Base-by-base conservation (phyloP, 2,329 filamentous ascomycete species). In the Colletotrichum trifolii region DNA sequence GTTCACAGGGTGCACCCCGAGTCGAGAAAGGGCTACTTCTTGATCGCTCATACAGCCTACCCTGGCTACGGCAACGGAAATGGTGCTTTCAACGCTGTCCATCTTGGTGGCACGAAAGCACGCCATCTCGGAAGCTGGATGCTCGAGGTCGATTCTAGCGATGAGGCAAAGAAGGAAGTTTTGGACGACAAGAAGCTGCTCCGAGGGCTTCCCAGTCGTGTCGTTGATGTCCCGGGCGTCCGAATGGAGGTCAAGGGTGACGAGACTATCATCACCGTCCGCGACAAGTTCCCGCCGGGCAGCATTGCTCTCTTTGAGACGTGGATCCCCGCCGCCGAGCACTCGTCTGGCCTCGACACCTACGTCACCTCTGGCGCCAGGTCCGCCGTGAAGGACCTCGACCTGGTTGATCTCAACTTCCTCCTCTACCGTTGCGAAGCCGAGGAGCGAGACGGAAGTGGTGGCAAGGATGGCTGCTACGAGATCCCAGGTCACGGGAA, bases 291-390 rank as follows among this genome's bases (percentile, higher is more conserved):
- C 75, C 93, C 94, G 4, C 94, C 96, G 12, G 96, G 96, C 64
- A 97, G 94, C 69, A 97, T 99, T 70, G 94, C 94, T 3, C 82
- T 99, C 3, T 97, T 97, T 70, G 94, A 98, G 80, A 99, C 96
- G 0, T 98, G 92, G 90, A 96, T 98, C 35, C 94, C 94, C 4
- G 89, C 89, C 33, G 92, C 92, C 2, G 93, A 97, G 73, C 92
- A 97, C 75, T 89, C 91, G 2, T 86, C 90, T 45, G 92, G 93
- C 25, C 82, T 99, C 15, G 94, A 97, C 74, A 91, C 89, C 47
- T 97, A 91, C 74, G 91, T 97, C 63, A 96, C 93, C 0, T 91
- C 90, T 35, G 94, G 92, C 38, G 93, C 90, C 1, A 89, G 90
- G 68, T 85, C 88, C 9, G 94, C 94, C 0, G 97, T 97, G 81